A percentile compares a stretch with the other conserved stretches of the same genome.
These are phyloP conservation scores for Scutellaria baicalensis DNA, from an alignment of 257 asterid species.

Conservation along the genomic window DNA sequence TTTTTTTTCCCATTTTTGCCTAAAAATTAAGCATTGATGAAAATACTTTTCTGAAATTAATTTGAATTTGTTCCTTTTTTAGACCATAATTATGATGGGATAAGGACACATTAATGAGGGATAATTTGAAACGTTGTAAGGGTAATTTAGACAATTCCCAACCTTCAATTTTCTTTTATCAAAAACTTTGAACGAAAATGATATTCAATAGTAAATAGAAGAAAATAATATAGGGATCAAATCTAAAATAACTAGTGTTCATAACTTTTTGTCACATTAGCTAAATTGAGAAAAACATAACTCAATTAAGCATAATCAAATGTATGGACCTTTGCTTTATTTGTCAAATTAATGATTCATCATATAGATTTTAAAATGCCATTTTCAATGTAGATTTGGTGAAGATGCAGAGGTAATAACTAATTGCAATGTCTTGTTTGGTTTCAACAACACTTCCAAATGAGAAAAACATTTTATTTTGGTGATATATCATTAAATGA, in stretches of 20 bases:
- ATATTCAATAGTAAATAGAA: too few species aligned
- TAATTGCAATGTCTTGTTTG: neutral
- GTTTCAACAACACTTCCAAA: neutral
- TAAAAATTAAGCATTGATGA: too few species aligned
- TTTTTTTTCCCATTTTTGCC: too few species aligned
- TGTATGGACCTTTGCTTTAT: neutral
- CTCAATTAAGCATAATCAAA: neutral
- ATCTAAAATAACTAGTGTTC: neutral
- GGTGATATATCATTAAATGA: neutral
- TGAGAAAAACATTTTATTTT: neutral
- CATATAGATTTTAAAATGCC: neutral
- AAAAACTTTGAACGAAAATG: too few species aligned
- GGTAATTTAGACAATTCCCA: too few species aligned
- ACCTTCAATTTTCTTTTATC: too few species aligned
- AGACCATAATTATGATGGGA: too few species aligned
- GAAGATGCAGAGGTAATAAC: neutral
- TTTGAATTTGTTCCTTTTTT: too few species aligned
- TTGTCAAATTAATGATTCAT: neutral
- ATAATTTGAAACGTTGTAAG: too few species aligned
- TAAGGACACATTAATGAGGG: too few species aligned
- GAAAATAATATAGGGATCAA: too few species aligned
- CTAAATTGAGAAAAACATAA: neutral
- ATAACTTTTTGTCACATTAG: neutral
- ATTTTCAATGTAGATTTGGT: neutral
- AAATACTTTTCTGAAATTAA: too few species aligned